A percentile compares a stretch with the other conserved stretches of the same genome.
Conservation (phyloP, 768 basidiomycete species). For the Candolleomyces aberdarensis region DNA sequence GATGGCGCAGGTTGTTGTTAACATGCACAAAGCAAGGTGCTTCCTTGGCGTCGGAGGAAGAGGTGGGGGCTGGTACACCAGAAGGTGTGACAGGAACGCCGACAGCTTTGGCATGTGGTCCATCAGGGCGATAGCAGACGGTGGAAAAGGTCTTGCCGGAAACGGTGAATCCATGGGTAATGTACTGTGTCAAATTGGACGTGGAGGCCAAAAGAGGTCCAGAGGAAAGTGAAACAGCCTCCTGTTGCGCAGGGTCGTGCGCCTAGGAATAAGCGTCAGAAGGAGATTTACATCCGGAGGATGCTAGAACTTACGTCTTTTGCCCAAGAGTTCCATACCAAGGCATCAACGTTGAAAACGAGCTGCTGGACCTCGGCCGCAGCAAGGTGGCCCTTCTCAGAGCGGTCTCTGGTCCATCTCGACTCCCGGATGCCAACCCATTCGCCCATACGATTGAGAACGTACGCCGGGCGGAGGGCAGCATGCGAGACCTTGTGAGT, state of each 20-base stretch:
- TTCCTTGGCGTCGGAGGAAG: slow-evolving; percentile 21
- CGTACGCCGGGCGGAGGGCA: slow-evolving; percentile 53
- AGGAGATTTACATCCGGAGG: neutral
- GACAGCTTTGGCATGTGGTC: no score
- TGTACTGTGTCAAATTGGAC: slow-evolving; percentile 47
- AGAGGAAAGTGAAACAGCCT: slow-evolving; percentile 35
- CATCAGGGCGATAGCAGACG: slow-evolving; percentile 45
- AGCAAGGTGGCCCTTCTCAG: slow-evolving; percentile 21
- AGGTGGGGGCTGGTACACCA: slow-evolving; percentile 14
- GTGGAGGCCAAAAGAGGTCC: slow-evolving; percentile 41
- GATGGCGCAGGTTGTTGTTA: slow-evolving; percentile 25
- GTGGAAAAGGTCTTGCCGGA: slow-evolving; percentile 47
- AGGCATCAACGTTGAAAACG: slow-evolving; percentile 50
- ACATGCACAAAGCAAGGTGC: slow-evolving; percentile 37
- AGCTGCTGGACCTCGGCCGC: slow-evolving; percentile 74
- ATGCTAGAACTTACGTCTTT: slow-evolving; percentile 19
- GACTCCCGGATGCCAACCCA: slow-evolving; percentile 63
- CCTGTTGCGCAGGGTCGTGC: slow-evolving; percentile 6
- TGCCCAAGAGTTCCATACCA: slow-evolving; percentile 13
- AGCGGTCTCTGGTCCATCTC: slow-evolving; percentile 40
- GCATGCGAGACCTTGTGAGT: slow-evolving; percentile 10
- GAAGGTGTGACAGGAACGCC: neutral
- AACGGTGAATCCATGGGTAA: slow-evolving; percentile 36
- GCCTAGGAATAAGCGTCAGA: neutral
- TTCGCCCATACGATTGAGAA: slow-evolving; percentile 47